Evolutionary conservation across 139 green algal genomes (phyloP).

Genomic region (Picochlorum sp.): DNA sequence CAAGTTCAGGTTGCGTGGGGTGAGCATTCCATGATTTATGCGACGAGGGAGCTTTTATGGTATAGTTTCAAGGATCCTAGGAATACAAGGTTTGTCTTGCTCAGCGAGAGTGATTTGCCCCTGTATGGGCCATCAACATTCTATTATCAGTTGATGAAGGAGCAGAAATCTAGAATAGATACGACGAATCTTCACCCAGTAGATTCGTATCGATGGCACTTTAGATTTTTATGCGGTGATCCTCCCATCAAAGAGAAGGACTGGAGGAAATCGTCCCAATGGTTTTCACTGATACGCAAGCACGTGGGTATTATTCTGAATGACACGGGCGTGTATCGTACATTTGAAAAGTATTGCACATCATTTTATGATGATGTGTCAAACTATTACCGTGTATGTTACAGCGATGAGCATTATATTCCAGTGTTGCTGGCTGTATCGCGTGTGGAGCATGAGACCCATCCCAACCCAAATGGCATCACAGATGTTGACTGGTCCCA

Average conservation of each 20-base stretch:
- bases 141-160: slow-evolving; percentile 24
- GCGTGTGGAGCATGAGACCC: background rate
- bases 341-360: slow-evolving; percentile 23
- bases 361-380: slow-evolving; percentile 12
- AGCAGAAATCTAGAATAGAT: background rate
- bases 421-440: slow-evolving; percentile 18
- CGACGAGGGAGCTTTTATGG: background rate
- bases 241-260: background rate
- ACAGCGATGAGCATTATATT: slow-evolving; percentile 29
- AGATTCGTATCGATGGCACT: slow-evolving; percentile 14
- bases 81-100: slow-evolving; percentile 16
- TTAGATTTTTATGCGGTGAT: slow-evolving; percentile 1
- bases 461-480: slow-evolving; percentile 11
- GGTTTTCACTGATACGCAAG: slow-evolving; percentile 17
- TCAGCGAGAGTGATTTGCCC: slow-evolving; percentile 23
- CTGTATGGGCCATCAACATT: slow-evolving; percentile 21
- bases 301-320: slow-evolving; percentile 22
- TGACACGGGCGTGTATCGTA: slow-evolving; percentile 18
- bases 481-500: slow-evolving; percentile 11
- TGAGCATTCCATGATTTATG: background rate
- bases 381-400: slow-evolving; percentile 17
- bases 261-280: slow-evolving; percentile 30
- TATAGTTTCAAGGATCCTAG: background rate
- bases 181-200: background rate
- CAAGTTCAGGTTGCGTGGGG: slow-evolving; percentile 15